Base-by-base conservation (phyloP, 2,329 filamentous ascomycete species). In the Colletotrichum truncatum region DNA sequence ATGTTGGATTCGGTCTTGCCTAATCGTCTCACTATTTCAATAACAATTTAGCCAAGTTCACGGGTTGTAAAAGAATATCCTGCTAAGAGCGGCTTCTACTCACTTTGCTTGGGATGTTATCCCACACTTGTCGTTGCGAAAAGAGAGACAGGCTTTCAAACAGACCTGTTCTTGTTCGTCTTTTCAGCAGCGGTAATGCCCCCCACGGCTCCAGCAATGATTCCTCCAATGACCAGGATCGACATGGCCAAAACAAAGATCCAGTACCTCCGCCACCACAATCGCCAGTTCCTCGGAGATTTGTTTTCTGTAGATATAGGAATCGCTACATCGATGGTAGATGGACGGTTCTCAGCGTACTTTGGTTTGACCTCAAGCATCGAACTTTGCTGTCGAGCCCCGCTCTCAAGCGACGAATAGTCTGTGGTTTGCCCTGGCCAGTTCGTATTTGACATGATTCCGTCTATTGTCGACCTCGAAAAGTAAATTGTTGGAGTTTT, bases 231-330 rank as follows among this genome's bases (percentile, higher is more conserved):
- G 14, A 66, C 14, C 1, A 66, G 57, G 7, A 66, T 51, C 3
- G 49, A 25, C 63, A 66, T 66, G 14, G 63, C 63, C 23, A 66
- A 21, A 7, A 56, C 43, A 9, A 66, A 66, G 0, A 66, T 62
- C 63, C 63, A 66, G 14, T 66, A 66, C 21, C 63, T 34, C 12
- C 57, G 49, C 34, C 59, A 36, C 57, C 63, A 66, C 7, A 41
- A 34, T 8, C 49, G 12, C 30, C 23, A 46, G 10, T n/a, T 16
- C 21, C 16, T 14, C 16, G 26, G 4, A 3, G 41, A 18, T 16
- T 14, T 25, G 3, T 21, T 43, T 9, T 28, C 57, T 4, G 49
- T 38, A 2, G 58, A 62, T 6, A 63, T 62, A 3, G 63, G 63
- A 12, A 66, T 63, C 18, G 57, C 45, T 9, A 66, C 28, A 16